Evolutionary conservation across 495 filamentous ascomycete genomes (phyloP), one percentile per base, ranked within the genome.

Genomic region (Tetracladium setigerum): DNA sequence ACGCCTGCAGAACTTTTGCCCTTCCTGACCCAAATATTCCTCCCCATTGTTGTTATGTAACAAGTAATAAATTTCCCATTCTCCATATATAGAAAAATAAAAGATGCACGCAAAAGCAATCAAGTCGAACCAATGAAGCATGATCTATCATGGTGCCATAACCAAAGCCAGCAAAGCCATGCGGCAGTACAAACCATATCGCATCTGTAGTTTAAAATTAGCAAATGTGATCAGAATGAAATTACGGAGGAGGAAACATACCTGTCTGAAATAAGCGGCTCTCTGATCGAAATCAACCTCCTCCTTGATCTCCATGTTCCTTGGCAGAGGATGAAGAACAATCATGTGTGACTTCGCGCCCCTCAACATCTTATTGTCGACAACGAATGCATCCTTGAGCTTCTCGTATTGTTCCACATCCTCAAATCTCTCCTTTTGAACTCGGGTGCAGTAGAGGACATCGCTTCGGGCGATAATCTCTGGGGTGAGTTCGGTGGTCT

Each of bases 211-310:
- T 31, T 18, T n/a, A 32, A 58, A 72, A 70, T 71, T 62, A 68
- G 63, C 52, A 19, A 15, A 39, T 15, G 12, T 12, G 15, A 50
- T 34, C 1, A 37, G 4, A 18, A 40, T 52, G 45, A 38, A 3
- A 27, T 27, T 7, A 27, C 14, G 17, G 9, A 41, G 42, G 34
- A 6, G 19, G 35, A 47, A 58, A 77, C 84, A 73, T 70, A 95
- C 92, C 84, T 98, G 92, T 86, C 92, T 82, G 67, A 97, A 97
- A 73, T 98, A 98, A 46, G 94, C 92, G 30, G 92, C 91, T 60
- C 92, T 73, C 66, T 91, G 87, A 72, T 98, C 92, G 70, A 90
- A 94, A 65, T 98, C 92, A 18, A 98, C 87, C 70, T 98, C 92
- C 70, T 95, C 89, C 10, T 80, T 76, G 53, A 98, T 83, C 77